These are phyloP conservation scores for Quercus robur DNA, from an alignment of 306 rosid species.

Conservation along the genomic window DNA sequence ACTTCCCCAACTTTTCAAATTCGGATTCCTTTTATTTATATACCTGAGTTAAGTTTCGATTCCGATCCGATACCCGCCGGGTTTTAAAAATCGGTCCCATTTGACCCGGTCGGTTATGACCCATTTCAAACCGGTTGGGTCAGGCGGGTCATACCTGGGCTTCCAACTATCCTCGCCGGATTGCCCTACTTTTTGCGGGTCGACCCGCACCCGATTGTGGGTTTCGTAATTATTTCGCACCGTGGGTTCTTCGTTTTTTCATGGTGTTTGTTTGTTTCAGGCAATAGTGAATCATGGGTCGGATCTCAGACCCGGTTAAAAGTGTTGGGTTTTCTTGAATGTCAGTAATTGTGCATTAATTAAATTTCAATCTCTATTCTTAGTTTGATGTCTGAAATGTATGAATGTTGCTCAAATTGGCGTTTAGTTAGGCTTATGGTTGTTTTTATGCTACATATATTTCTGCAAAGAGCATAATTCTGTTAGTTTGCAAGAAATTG, in stretches of 20 bases:
- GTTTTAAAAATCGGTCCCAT: conserved; percentile 11
- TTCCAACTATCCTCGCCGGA: background rate
- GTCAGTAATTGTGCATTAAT: background rate
- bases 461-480: background rate
- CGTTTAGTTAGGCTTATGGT: background rate
- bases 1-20: no score
- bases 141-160: conserved; percentile 26
- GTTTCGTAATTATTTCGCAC: background rate
- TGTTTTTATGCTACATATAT: background rate
- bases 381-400: background rate
- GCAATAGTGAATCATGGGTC: conserved; percentile 3
- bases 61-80: conserved; percentile 36
- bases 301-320: conserved; percentile 3
- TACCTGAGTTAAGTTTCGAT: conserved; percentile 19
- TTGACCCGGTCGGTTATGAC: conserved; percentile 34
- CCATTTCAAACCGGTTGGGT: conserved; percentile 26
- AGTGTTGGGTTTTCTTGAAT: background rate
- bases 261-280: background rate
- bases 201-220: conserved; percentile 20
- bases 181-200: background rate
- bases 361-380: background rate
- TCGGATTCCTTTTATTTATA: background rate
- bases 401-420: background rate
- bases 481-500: background rate
- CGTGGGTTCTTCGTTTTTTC: background rate